These are phyloP conservation scores for Kwoniella mangroviensis DNA, from an alignment of 768 basidiomycete genomes.

Conservation along the genomic window DNA sequence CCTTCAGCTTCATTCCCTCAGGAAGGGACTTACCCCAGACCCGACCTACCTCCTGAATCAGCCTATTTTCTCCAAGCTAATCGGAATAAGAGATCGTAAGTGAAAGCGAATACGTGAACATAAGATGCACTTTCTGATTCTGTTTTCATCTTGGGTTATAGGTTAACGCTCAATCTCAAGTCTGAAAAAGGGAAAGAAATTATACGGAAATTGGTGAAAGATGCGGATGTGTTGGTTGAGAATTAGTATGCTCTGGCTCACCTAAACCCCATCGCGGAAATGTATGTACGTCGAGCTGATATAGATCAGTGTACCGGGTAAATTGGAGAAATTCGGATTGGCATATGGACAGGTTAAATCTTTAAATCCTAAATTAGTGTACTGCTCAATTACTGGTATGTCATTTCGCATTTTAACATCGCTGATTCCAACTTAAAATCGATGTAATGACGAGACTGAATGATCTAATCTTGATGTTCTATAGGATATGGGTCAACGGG, in stretches of 20 bases:
- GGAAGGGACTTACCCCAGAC: conserved; percentile 60
- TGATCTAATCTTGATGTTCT: neutral
- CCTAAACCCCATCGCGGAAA: neutral
- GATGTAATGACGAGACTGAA: neutral
- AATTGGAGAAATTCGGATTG: conserved; percentile 80
- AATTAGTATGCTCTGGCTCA: conserved; percentile 63
- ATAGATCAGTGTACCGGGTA: conserved; percentile 61
- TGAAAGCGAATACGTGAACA: neutral
- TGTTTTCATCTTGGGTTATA: neutral
- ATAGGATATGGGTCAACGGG: conserved; percentile 85
- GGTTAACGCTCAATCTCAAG: conserved; percentile 84
- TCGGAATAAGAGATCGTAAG: conserved; percentile 60
- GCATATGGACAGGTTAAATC: conserved; percentile 79
- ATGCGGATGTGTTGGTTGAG: conserved; percentile 85
- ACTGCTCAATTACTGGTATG: conserved; percentile 84
- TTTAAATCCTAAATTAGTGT: conserved; percentile 80
- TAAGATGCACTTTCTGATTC: neutral
- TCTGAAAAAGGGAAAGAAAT: conserved; percentile 74
- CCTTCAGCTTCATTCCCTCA: conserved; percentile 50
- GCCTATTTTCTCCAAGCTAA: conserved; percentile 91
- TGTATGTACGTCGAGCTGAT: conserved; percentile 21
- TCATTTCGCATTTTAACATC: neutral
- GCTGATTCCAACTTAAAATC: neutral
- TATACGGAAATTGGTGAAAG: conserved; percentile 69
- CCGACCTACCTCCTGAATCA: conserved; percentile 79